Percentiles rank a stretch among this genome's conserved stretches.
Evolutionary conservation across 2,329 filamentous ascomycete genomes (phyloP).

Genomic region (Geosmithia flava): DNA sequence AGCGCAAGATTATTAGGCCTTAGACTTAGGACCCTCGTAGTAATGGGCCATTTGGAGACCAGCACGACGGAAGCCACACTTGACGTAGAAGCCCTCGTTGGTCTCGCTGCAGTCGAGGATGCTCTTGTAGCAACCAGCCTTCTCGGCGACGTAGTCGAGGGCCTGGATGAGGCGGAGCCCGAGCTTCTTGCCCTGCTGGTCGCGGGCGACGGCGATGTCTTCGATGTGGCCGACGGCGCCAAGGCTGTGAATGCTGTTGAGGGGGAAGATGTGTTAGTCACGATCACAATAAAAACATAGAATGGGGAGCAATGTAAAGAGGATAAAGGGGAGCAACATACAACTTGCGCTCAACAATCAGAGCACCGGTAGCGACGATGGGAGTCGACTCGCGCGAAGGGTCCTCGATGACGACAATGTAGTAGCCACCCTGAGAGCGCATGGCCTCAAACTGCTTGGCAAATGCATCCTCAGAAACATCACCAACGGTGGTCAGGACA

Average conservation of each 20-base stretch:
- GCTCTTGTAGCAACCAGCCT: slow-evolving; percentile 91
- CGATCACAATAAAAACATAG: not conserved
- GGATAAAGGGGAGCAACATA: slow-evolving; percentile 28
- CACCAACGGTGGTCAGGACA: slow-evolving; percentile 85
- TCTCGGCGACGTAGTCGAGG: slow-evolving; percentile 74
- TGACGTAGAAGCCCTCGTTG: slow-evolving; percentile 96
- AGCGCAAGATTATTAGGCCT: slow-evolving; percentile 9
- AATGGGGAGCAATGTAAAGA: not conserved
- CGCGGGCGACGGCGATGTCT: slow-evolving; percentile 89
- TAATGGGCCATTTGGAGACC: slow-evolving; percentile 97
- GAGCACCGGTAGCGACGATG: slow-evolving; percentile 80
- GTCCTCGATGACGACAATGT: slow-evolving; percentile 76
- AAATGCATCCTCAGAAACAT: slow-evolving; percentile 66
- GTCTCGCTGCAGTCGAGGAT: slow-evolving; percentile 94
- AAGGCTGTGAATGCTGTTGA: slow-evolving; percentile 59
- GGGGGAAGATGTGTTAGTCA: not conserved
- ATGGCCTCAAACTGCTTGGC: slow-evolving; percentile 76
- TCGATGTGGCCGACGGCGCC: slow-evolving; percentile 90
- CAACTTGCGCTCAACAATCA: slow-evolving; percentile 94
- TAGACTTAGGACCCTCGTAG: slow-evolving; percentile 51
- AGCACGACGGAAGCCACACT: slow-evolving; percentile 88
- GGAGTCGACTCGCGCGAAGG: slow-evolving; percentile 36
- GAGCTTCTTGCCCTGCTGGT: slow-evolving; percentile 95
- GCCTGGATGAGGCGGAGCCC: slow-evolving; percentile 89
- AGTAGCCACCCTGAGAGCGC: slow-evolving; percentile 64